Percentiles rank a stretch among this genome's conserved stretches.
Conservation (phyloP, 371 early-diverging fungal genomes). For the Mucor piriformis region DNA sequence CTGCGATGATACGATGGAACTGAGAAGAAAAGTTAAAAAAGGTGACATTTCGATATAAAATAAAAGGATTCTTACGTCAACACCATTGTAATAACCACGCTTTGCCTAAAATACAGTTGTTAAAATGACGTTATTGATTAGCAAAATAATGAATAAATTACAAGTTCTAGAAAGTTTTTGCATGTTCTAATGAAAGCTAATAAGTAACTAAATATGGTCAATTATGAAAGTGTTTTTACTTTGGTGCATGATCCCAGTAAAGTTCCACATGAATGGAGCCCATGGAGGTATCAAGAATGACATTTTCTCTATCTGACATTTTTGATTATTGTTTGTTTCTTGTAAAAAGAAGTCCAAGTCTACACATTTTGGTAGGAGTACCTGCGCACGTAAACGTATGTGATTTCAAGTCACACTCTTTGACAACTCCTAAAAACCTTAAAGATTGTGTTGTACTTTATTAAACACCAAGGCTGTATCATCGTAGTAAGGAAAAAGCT, state of each 20-base stretch:
- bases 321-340: too few relatives aligned
- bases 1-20: conserved; percentile 84
- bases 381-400: too few relatives aligned
- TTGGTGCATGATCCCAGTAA: conserved; percentile 76
- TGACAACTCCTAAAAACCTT: too few relatives aligned
- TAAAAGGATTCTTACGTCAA: conserved; percentile 51
- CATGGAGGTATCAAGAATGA: conserved; percentile 68
- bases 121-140: not conserved
- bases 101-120: conserved; percentile 47
- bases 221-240: conserved; percentile 18
- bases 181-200: conserved; percentile 53
- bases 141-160: conserved; percentile 15
- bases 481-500: too few relatives aligned
- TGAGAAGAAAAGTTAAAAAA: conserved; percentile 19
- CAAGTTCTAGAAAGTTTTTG: conserved; percentile 78
- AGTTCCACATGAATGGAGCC: conserved; percentile 70
- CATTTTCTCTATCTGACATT: conserved; percentile 19
- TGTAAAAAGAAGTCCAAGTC: too few relatives aligned
- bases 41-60: not conserved
- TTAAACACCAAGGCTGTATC: too few relatives aligned
- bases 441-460: too few relatives aligned
- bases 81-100: conserved; percentile 69
- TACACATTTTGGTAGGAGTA: too few relatives aligned
- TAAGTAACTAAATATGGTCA: not conserved
- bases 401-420: too few relatives aligned